These are phyloP conservation scores for Poa pratensis DNA, from an alignment of 176 grass and related monocot genomes.

Conservation along the genomic window DNA sequence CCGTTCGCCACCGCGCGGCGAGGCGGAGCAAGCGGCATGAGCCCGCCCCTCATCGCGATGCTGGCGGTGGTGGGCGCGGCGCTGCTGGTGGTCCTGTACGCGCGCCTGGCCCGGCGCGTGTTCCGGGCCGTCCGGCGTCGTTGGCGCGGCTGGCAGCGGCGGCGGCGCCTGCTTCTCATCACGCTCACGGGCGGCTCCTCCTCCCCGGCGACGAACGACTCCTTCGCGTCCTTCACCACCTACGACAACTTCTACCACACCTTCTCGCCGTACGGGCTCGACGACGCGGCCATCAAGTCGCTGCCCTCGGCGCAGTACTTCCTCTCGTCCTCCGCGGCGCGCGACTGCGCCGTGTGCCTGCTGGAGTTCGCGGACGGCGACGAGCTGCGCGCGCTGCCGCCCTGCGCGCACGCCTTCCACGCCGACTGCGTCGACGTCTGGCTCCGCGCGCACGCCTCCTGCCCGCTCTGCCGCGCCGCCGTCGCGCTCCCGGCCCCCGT, in stretches of 20 bases:
- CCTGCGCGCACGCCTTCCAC: slow-evolving; percentile 92
- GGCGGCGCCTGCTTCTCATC: slow-evolving; percentile 40
- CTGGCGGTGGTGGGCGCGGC: slow-evolving; percentile 88
- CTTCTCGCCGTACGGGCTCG: slow-evolving; percentile 76
- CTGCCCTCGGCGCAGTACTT: slow-evolving; percentile 76
- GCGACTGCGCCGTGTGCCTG: slow-evolving; percentile 88
- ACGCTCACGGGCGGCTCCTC: slow-evolving; percentile 36
- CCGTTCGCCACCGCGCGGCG: neutral
- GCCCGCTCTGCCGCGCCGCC: slow-evolving; percentile 81
- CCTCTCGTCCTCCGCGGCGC: slow-evolving; percentile 42
- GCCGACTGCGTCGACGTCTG: slow-evolving; percentile 94
- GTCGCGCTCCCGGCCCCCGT: slow-evolving; percentile 53
- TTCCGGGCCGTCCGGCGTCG: slow-evolving; percentile 50
- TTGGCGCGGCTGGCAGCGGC: slow-evolving; percentile 36
- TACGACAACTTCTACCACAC: slow-evolving; percentile 66
- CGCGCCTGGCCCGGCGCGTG: slow-evolving; percentile 63
- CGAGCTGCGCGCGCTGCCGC: slow-evolving; percentile 75
- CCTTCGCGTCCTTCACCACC: slow-evolving; percentile 49
- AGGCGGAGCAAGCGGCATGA: slow-evolving; percentile 30
- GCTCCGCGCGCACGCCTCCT: slow-evolving; percentile 84
- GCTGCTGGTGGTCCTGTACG: slow-evolving; percentile 93
- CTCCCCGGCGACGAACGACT: slow-evolving; percentile 36
- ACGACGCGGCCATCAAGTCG: slow-evolving; percentile 82
- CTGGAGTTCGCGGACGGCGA: slow-evolving; percentile 92
- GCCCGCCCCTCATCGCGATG: slow-evolving; percentile 97